These are phyloP conservation scores for Saccharomycopsis hybrid DNA, from an alignment of 1,139 yeast species.

Conservation along the genomic window DNA sequence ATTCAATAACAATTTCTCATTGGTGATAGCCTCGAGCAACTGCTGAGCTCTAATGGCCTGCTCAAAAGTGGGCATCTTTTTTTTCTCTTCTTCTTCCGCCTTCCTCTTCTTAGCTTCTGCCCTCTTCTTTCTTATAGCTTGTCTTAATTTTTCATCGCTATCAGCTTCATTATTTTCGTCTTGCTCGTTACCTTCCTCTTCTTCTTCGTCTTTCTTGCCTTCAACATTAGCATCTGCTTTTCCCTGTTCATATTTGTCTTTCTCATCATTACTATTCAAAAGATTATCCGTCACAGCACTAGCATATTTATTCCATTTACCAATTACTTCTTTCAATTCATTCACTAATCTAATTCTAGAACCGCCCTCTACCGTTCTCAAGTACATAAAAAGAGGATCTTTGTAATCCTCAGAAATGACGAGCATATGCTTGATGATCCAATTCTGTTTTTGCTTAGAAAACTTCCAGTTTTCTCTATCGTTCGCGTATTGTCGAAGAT, in stretches of 20 bases:
- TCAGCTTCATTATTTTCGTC: neutral
- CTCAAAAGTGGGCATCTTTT: neutral
- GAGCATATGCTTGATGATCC: conserved; percentile 71
- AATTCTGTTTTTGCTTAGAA: conserved; percentile 89
- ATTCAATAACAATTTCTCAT: conserved; percentile 7
- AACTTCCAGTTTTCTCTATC: conserved; percentile 78
- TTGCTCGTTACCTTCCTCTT: conserved; percentile 20
- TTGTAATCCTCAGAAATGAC: conserved; percentile 51
- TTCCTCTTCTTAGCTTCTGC: conserved; percentile 18
- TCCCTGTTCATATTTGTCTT: conserved; percentile 11
- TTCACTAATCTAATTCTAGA: conserved; percentile 52
- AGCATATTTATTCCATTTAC: conserved; percentile 52
- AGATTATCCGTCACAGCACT: conserved; percentile 29
- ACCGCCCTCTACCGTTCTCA: conserved; percentile 71
- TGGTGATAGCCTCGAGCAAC: conserved; percentile 4
- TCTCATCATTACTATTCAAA: conserved; percentile 23
- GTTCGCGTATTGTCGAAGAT: conserved; percentile 57
- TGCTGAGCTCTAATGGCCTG: conserved; percentile 12
- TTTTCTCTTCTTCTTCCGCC: conserved; percentile 5
- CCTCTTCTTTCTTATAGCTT: conserved; percentile 9
- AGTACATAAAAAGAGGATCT: conserved; percentile 47
- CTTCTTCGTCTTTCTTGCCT: conserved; percentile 19
- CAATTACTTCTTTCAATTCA: conserved; percentile 43
- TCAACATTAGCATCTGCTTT: neutral
- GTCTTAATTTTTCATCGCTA: neutral